Base-by-base conservation (phyloP, 768 basidiomycete species). In the Mycena amicta region DNA sequence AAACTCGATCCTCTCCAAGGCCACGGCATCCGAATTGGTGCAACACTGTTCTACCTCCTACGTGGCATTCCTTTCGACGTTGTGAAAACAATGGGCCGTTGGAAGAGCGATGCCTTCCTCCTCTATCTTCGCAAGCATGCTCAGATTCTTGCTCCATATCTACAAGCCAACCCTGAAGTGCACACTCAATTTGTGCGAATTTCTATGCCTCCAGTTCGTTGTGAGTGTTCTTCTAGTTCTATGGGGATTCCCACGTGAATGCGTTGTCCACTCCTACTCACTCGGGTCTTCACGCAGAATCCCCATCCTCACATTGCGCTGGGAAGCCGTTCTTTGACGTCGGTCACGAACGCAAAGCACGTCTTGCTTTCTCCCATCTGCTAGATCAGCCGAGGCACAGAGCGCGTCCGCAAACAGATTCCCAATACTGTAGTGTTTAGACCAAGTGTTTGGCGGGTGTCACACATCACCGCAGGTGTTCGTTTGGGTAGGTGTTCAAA, bases 61-160 rank as follows among this genome's bases (percentile, higher is more conserved):
- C 39, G 60, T 4, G 70, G 70, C 0, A 56, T 69, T 0, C 73
- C 71, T 0, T 73, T 74, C 30, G 62, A 71, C 5, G 57, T 69
- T 0, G 63, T 74, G 16, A 72, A 73, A n/a, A 60, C 68, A 0
- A 70, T 70, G 45, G 74, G 74, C 0, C 55, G 71, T 1, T 77
- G 74, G 74, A 63, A 67, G 0, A 64, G 73, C 2, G 70, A 74
- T 2, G 55, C 73, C 0, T 77, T 77, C 52, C 33, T 51, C 0
- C 2, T 63, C 0, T 77, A 77, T 49, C 68, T 77, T 0, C 52
- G 64, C 0, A 56, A 71, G 11, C 75, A 75, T 37, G 62, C 68
- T 1, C 46, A 60, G 8, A 59, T 71, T 4, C 39, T 72, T 0
- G 68, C 70, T 0, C 69, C 65, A 1, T 73, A 69, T 57, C 66